phyloP scores from a whole-genome alignment of 495 filamentous ascomycete species.

The Clavariopsis aquatica region DNA sequence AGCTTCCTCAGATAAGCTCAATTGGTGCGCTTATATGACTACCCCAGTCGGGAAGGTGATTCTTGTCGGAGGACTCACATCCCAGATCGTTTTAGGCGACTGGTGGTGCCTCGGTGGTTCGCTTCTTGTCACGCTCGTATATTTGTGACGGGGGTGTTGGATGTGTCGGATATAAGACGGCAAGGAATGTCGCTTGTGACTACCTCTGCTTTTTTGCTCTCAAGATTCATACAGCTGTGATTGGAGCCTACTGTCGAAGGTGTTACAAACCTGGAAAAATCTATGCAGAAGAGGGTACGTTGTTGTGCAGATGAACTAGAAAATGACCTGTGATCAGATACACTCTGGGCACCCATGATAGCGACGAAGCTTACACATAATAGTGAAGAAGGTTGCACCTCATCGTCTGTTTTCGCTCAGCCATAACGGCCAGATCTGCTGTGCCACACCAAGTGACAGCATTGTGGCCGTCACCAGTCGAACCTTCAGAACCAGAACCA shows the following conservation, averaged over 20 bases:
- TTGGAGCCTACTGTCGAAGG: no score
- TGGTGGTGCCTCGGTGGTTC: neutral
- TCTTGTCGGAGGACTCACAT: neutral
- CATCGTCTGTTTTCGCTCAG: neutral
- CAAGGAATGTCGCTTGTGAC: neutral
- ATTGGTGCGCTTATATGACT: neutral
- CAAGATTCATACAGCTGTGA: no score
- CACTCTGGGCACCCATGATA: neutral
- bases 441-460: neutral
- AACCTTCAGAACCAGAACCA: no score
- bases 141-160: neutral
- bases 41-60: neutral
- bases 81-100: neutral
- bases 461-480: neutral
- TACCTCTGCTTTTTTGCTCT: neutral
- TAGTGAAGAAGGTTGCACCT: neutral
- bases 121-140: neutral
- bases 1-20: conserved; percentile 5
- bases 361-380: neutral
- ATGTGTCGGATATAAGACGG: neutral
- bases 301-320: neutral
- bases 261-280: no score
- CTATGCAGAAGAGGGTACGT: no score
- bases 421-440: neutral
- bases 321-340: neutral